phyloP scores from a whole-genome alignment of 495 filamentous ascomycete species.

The Hyaloscypha variabilis region DNA sequence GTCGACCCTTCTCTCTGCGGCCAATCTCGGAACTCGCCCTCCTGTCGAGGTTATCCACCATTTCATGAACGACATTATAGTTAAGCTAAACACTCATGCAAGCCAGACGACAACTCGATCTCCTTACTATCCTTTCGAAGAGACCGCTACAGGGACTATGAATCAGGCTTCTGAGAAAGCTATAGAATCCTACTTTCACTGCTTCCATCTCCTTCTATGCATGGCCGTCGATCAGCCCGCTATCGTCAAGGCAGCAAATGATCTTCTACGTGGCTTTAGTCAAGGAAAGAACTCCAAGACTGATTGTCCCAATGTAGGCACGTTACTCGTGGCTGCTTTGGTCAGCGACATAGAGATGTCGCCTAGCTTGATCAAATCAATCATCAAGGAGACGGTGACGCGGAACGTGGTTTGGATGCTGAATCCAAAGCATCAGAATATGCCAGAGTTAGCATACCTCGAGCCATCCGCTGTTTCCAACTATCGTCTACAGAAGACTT shows the following conservation, averaged over 20 bases:
- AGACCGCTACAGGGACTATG: constrained; percentile 39
- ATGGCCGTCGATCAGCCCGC: constrained; percentile 25
- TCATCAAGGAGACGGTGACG: constrained; percentile 51
- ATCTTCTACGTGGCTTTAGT: constrained; percentile 38
- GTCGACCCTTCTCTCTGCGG: constrained; percentile 14
- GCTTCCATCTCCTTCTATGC: constrained; percentile 54
- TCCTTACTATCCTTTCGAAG: background rate
- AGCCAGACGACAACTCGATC: constrained; percentile 6
- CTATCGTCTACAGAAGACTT: constrained; percentile 51
- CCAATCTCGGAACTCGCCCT: constrained; percentile 19
- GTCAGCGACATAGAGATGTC: constrained; percentile 47
- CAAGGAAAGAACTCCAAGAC: constrained; percentile 42
- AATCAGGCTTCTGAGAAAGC: constrained; percentile 54
- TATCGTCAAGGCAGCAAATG: constrained; percentile 37
- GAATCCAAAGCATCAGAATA: constrained; percentile 39
- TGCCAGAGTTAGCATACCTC: constrained; percentile 48
- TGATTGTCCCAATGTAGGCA: constrained; percentile 49
- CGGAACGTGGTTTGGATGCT: constrained; percentile 57
- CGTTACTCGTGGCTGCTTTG: constrained; percentile 48
- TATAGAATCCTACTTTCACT: constrained; percentile 55
- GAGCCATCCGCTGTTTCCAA: constrained; percentile 42
- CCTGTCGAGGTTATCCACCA: constrained; percentile 42
- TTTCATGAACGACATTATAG: constrained; percentile 56
- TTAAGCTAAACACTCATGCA: constrained; percentile 45
- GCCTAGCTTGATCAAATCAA: constrained; percentile 40